Base-by-base conservation (phyloP, 208 protist genomes). In the Wallacemonas sp. region DNA sequence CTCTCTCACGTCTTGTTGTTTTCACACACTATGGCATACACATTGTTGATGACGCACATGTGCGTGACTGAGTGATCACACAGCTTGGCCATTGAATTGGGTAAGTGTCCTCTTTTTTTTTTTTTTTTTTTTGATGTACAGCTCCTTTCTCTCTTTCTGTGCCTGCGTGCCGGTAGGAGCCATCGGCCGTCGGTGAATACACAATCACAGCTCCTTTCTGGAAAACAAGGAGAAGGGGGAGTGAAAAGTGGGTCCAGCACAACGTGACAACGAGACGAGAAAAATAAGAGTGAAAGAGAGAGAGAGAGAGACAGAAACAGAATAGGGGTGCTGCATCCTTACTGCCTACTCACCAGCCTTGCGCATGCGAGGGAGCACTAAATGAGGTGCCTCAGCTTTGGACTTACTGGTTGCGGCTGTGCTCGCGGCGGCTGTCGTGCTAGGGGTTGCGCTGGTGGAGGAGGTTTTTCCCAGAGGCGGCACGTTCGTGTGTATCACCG, bases 181-280 rank as follows among this genome's bases (percentile, higher is more conserved):
- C n/a, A n/a, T n/a, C n/a, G n/a, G n/a, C n/a, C n/a, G n/a, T n/a
- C n/a, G n/a, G n/a, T n/a, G n/a, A n/a, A n/a, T n/a, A n/a, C n/a
- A n/a, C n/a, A n/a, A 41, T 17, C 36, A 41, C 36, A 14, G 9
- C 36, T 41, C 36, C 14, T 6, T 41, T 41, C 9, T 41, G 36
- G 9, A 41, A 6, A 41, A 14, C 36, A 15, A 68, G 56, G 27
- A 60, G 54, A 65, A 51, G n/a, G n/a, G n/a, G n/a, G n/a, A n/a
- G n/a, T n/a, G n/a, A n/a, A n/a, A n/a, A n/a, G n/a, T n/a, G n/a
- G n/a, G n/a, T n/a, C n/a, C n/a, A 64, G n/a, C 51, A 68, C 1
- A 56, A 64, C 34, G 41, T 21, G 27, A 58, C 34, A 58, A 58
- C 30, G 31, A 41, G 41, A 21, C 19, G 31, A 22, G 2, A 21